Conservation (phyloP, 176 grass and related monocot genomes). For the Hyparrhenia diplandra region DNA sequence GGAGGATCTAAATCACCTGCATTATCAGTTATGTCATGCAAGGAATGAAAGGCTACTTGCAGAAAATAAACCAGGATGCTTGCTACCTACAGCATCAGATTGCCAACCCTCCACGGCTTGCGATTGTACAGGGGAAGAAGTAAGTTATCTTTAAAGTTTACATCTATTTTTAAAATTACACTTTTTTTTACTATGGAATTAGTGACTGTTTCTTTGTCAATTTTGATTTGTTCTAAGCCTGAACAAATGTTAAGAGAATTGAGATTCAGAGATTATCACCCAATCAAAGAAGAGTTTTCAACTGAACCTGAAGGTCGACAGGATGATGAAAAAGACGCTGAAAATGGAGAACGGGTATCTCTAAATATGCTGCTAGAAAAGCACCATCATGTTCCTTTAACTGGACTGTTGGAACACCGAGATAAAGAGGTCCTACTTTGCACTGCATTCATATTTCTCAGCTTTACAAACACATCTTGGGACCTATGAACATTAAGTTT, state of each 20-base stretch:
- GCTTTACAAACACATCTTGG: background rate
- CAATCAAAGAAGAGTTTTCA: constrained; percentile 44
- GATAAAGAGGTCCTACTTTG: constrained; percentile 43
- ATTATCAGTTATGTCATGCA: no score
- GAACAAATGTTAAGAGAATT: constrained; percentile 44
- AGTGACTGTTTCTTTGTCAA: constrained; percentile 17
- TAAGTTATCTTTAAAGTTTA: constrained; percentile 21
- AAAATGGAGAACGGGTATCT: constrained; percentile 12
- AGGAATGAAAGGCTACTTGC: no score
- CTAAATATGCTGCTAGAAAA: constrained; percentile 29
- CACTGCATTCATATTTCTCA: background rate
- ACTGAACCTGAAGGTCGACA: constrained; percentile 36
- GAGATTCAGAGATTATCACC: constrained; percentile 38
- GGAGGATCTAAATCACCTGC: constrained; percentile 66
- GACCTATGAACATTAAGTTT: background rate
- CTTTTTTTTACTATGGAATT: background rate
- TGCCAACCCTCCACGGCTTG: constrained; percentile 36
- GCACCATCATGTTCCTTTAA: constrained; percentile 24
- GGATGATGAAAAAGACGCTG: background rate
- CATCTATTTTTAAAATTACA: background rate
- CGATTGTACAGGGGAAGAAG: constrained; percentile 48
- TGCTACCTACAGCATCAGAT: background rate
- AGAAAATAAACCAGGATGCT: constrained; percentile 44
- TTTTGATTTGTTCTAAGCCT: constrained; percentile 46
- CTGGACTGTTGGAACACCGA: constrained; percentile 29